Evolutionary conservation across 2,329 filamentous ascomycete genomes (phyloP), one percentile per base, ranked within the genome.

Genomic region (Fusarium ambrosium): DNA sequence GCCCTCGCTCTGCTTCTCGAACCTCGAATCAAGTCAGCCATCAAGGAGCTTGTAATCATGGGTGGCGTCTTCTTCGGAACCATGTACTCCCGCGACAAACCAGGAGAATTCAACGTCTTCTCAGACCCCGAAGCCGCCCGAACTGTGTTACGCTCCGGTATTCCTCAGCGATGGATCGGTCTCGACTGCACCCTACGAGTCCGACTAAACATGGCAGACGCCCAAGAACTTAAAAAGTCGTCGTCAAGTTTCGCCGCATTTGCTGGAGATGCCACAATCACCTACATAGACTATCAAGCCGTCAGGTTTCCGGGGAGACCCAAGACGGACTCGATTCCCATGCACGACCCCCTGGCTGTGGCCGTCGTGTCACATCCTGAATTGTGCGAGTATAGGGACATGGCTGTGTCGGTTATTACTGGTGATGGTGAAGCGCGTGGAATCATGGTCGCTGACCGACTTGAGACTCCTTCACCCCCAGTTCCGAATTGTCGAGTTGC

Each of bases 31-130:
- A 61, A 66, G 22, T 34, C 67, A 32, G 51, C 64, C 1, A 53
- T 70, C 11, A 70, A 66, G 34, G 67, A 70, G 20, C 67, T 70
- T 16, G 67, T 70, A 37, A 70, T 70, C 22, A 70, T 70, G 67
- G 67, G 67, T 6, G 67, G 67, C 13, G 34, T 60, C 32, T 70
- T 70, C 55, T 55, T 62, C 63, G 63, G 63, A 20, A 66, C 41
- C 43, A 70, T 66, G 34, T 60, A 61, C 43, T 41, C 45, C 4
- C 55, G 58, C n/a, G 20, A 34, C 34, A 70, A 70, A 41, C 67
- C 67, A 13, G 67, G 67, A 20, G 67, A 70, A 48, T 66, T 66
- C 41, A 70, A 70, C 29, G 67, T 70, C 55, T 70, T 70, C 22
- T 62, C 67, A 1, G 67, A 70, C n/a, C 67, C 67, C 18, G 67